Conservation (phyloP, 768 basidiomycete species). For the Trametes cingulata region DNA sequence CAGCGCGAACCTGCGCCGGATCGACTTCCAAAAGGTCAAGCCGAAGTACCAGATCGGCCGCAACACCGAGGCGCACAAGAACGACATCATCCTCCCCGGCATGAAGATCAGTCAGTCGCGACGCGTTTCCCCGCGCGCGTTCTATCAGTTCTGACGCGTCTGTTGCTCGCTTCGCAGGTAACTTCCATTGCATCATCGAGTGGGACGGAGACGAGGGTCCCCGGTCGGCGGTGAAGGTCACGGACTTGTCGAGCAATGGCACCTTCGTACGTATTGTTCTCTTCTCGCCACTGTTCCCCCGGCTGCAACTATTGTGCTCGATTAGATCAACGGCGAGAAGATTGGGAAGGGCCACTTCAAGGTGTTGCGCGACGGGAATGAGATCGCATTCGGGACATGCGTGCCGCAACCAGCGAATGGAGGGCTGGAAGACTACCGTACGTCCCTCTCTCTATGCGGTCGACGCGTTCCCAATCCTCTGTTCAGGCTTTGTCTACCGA, state of each 20-base stretch:
- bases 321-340: slow-evolving; percentile 67
- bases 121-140: slow-evolving; percentile 11
- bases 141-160: slow-evolving; percentile 30
- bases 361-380: slow-evolving; percentile 76
- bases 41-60: slow-evolving; percentile 58
- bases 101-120: slow-evolving; percentile 68
- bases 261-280: slow-evolving; percentile 10
- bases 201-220: slow-evolving; percentile 57
- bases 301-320: not conserved
- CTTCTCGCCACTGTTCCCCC: not conserved
- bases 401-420: slow-evolving; percentile 44
- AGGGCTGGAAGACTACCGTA: slow-evolving; percentile 71
- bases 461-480: not conserved
- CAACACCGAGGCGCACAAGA: slow-evolving; percentile 30
- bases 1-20: slow-evolving; percentile 47
- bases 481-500: slow-evolving; percentile 70
- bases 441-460: slow-evolving; percentile 30
- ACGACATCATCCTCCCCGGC: slow-evolving; percentile 63
- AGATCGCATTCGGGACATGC: slow-evolving; percentile 79
- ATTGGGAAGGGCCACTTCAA: slow-evolving; percentile 57
- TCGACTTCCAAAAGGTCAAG: slow-evolving; percentile 61
- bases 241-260: slow-evolving; percentile 61
- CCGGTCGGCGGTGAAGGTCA: slow-evolving; percentile 47
- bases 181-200: slow-evolving; percentile 54
- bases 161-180: slow-evolving; percentile 40